Evolutionary conservation across 1,139 yeast genomes (phyloP).

Genomic region (Eremothecium cymbalariae): DNA sequence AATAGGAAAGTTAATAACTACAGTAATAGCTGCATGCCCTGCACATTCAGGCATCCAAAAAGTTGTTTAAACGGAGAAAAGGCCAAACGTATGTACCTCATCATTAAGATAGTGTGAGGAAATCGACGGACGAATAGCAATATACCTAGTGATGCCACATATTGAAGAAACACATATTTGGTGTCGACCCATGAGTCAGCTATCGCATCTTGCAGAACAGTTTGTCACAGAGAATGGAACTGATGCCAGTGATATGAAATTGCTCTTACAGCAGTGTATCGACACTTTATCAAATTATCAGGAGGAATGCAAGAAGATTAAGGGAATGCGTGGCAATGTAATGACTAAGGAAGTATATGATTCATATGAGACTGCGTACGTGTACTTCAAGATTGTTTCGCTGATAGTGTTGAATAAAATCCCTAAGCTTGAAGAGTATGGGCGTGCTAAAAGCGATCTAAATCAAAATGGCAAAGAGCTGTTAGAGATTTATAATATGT

Average conservation of each 20-base stretch:
- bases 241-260: constrained; percentile 19
- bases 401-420: constrained; percentile 22
- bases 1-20: no score
- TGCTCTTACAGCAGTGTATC: constrained; percentile 24
- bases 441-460: constrained; percentile 14
- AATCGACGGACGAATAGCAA: no score
- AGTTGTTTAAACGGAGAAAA: no score
- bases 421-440: constrained; percentile 21
- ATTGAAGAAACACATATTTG: constrained; percentile 6
- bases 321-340: constrained; percentile 7
- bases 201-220: constrained; percentile 25
- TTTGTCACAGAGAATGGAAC: constrained; percentile 20
- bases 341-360: constrained; percentile 12
- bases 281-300: constrained; percentile 28
- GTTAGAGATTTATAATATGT: constrained; percentile 27
- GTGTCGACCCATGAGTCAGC: constrained; percentile 20
- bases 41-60: no score
- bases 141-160: constrained; percentile 9
- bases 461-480: constrained; percentile 21
- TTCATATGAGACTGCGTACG: constrained; percentile 29
- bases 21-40: no score
- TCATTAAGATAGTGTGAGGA: no score
- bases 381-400: constrained; percentile 31
- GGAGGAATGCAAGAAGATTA: constrained; percentile 24
- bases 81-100: no score